Percentiles rank a stretch among this genome's conserved stretches.
These are phyloP conservation scores for Xerocomus spinulosus DNA, from an alignment of 768 basidiomycete species.

Conservation along the genomic window DNA sequence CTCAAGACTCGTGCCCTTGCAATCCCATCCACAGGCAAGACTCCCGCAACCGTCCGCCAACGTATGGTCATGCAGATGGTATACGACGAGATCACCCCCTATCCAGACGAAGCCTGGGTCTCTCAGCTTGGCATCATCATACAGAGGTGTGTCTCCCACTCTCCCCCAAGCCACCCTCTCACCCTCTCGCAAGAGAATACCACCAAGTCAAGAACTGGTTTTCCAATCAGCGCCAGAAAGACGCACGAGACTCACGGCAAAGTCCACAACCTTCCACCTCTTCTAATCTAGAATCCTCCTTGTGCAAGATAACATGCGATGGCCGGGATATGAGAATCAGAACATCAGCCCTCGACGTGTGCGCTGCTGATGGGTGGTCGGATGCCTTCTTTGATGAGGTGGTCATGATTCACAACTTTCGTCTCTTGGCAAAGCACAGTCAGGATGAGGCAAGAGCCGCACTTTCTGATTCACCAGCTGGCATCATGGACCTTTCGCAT, in stretches of 20 bases:
- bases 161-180: background rate
- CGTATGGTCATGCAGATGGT: constrained; percentile 58
- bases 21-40: constrained; percentile 34
- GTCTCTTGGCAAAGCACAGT: constrained; percentile 35
- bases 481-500: constrained; percentile 22
- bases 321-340: constrained; percentile 45
- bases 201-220: constrained; percentile 67
- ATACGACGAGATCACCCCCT: constrained; percentile 61
- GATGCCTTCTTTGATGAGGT: constrained; percentile 60
- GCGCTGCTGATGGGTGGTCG: constrained; percentile 48
- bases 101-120: constrained; percentile 60
- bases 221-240: constrained; percentile 56
- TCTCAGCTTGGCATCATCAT: constrained; percentile 54
- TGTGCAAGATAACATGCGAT: constrained; percentile 33
- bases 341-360: constrained; percentile 42
- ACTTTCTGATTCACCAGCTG: constrained; percentile 23
- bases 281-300: constrained; percentile 33
- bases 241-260: constrained; percentile 35
- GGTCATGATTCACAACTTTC: constrained; percentile 53
- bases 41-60: constrained; percentile 53
- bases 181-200: constrained; percentile 39
- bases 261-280: constrained; percentile 31
- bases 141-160: constrained; percentile 37
- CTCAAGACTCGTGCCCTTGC: constrained; percentile 30
- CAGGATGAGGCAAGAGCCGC: constrained; percentile 32